phyloP scores from a whole-genome alignment of 306 rosid species.

The Albizia julibrissin region DNA sequence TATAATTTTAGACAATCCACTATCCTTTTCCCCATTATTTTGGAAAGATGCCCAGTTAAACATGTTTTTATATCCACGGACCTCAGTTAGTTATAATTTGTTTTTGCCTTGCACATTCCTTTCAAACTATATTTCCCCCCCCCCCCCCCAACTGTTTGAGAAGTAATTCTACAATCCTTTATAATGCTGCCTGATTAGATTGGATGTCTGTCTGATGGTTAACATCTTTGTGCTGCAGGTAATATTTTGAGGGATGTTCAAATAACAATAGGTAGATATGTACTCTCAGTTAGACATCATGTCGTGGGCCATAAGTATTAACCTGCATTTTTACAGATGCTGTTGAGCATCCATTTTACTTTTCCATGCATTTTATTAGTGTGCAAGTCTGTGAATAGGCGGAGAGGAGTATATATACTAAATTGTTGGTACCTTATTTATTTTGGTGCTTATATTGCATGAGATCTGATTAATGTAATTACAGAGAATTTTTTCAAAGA shows the following conservation, averaged over 20 bases:
- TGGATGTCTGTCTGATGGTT: conserved; percentile 45
- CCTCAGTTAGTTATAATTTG: neutral
- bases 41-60: conserved; percentile 4
- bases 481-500: conserved; percentile 86
- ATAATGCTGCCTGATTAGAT: conserved; percentile 26
- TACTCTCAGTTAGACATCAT: conserved; percentile 58
- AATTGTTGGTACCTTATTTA: conserved; percentile 18
- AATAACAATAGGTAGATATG: conserved; percentile 95
- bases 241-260: conserved; percentile 91
- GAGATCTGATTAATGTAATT: conserved; percentile 39
- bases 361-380: neutral
- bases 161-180: conserved; percentile 28
- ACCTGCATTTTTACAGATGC: conserved; percentile 36
- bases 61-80: neutral
- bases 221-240: conserved; percentile 86
- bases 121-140: neutral
- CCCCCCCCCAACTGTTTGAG: neutral
- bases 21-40: neutral
- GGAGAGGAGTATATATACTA: conserved; percentile 26
- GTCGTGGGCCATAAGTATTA: conserved; percentile 32
- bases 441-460: conserved; percentile 25
- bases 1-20: conserved; percentile 7
- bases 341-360: conserved; percentile 28
- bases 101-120: neutral
- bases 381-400: neutral